Conservation (phyloP, 2,329 filamentous ascomycete genomes). For the Neoscytalidium dimidiatum region DNA sequence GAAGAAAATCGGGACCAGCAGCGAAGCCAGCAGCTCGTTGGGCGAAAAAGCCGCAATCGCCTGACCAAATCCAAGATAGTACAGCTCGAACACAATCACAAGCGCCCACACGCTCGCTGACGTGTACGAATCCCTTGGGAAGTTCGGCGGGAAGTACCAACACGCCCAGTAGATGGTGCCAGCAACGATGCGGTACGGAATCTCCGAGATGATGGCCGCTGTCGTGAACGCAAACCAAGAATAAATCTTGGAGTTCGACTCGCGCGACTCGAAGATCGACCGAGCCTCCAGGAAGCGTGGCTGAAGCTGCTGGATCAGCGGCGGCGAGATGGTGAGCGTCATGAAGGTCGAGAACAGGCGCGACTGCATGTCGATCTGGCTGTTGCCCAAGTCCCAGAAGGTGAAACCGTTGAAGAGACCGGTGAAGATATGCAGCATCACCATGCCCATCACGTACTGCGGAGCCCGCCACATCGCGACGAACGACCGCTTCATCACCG, state of each 20-base stretch:
- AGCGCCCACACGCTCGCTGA: conserved; percentile 65
- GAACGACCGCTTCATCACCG: conserved; percentile 53
- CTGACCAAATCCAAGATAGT: conserved; percentile 66
- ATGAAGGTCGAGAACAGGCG: conserved; percentile 76
- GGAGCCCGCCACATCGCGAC: conserved; percentile 65
- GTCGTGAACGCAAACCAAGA: conserved; percentile 72
- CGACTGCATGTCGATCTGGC: conserved; percentile 51
- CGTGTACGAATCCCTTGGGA: conserved; percentile 57
- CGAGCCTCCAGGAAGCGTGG: conserved; percentile 69
- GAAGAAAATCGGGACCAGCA: conserved; percentile 70
- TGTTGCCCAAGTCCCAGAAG: conserved; percentile 49
- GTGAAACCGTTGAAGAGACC: conserved; percentile 53
- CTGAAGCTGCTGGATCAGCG: conserved; percentile 75
- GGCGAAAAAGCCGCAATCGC: conserved; percentile 67
- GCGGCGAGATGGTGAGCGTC: conserved; percentile 72
- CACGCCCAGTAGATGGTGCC: conserved; percentile 63
- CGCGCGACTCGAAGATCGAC: conserved; percentile 69
- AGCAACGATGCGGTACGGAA: conserved; percentile 68
- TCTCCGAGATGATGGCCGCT: conserved; percentile 66
- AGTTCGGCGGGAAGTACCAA: conserved; percentile 58
- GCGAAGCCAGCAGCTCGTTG: conserved; percentile 66
- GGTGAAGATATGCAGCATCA: conserved; percentile 56
- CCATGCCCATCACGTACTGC: conserved; percentile 67
- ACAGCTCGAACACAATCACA: conserved; percentile 67
- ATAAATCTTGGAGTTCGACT: conserved; percentile 79